Evolutionary conservation across 352 stramenopile genomes (phyloP).

Genomic region (Pythium aristosporum): DNA sequence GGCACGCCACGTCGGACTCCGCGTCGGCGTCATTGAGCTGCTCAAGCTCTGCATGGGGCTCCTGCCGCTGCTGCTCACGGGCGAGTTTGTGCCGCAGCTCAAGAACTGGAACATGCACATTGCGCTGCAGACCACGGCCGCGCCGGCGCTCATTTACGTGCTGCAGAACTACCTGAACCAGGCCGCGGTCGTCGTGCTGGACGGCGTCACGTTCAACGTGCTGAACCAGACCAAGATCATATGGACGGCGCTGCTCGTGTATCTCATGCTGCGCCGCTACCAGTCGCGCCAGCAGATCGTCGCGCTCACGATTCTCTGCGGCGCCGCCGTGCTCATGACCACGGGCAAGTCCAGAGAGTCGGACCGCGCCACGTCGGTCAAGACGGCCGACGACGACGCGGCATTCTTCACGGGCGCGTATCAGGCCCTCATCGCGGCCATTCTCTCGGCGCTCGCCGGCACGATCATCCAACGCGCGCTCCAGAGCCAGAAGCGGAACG

Average conservation of each 20-base stretch:
- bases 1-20: constrained; percentile 57
- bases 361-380: not conserved
- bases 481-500: constrained; percentile 65
- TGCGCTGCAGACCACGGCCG: constrained; percentile 61
- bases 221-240: constrained; percentile 90
- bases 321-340: constrained; percentile 76
- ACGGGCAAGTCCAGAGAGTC: constrained; percentile 28
- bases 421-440: constrained; percentile 64
- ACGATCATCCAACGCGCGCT: constrained; percentile 79
- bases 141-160: constrained; percentile 79
- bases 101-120: constrained; percentile 61
- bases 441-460: constrained; percentile 69
- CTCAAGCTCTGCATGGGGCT: constrained; percentile 73
- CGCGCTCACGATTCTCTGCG: constrained; percentile 66
- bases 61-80: constrained; percentile 50
- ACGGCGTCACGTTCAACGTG: constrained; percentile 85
- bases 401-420: constrained; percentile 69
- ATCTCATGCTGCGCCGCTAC: constrained; percentile 68
- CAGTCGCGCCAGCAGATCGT: constrained; percentile 72
- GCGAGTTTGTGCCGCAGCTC: constrained; percentile 49
- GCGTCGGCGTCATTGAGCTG: constrained; percentile 72
- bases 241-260: constrained; percentile 80
- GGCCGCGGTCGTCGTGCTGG: constrained; percentile 66
- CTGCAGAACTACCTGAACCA: constrained; percentile 85
- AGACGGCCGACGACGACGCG: constrained; percentile 30